These are phyloP conservation scores for Saccharomyces hybrid DNA, from an alignment of 1,139 yeast species.

Conservation along the genomic window DNA sequence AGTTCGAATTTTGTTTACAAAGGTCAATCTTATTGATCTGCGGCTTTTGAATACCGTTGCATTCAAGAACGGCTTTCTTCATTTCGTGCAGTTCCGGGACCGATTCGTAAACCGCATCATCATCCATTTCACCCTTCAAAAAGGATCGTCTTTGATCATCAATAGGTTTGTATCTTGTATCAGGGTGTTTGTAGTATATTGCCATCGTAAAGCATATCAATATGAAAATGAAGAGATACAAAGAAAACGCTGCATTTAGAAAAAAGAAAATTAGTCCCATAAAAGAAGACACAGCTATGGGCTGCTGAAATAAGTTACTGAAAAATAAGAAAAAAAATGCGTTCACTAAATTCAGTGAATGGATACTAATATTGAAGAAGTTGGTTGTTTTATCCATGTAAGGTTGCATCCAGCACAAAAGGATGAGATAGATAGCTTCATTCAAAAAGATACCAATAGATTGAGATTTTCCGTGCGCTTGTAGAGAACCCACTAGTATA, in stretches of 20 bases:
- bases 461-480: constrained; percentile 69
- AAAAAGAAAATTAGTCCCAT: constrained; percentile 92
- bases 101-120: constrained; percentile 34
- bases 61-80: constrained; percentile 82
- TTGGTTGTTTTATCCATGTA: constrained; percentile 93
- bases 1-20: background rate
- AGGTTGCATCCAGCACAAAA: constrained; percentile 68
- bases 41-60: constrained; percentile 39
- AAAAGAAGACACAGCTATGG: constrained; percentile 79
- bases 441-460: constrained; percentile 70
- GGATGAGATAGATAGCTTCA: constrained; percentile 61
- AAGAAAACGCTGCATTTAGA: constrained; percentile 81
- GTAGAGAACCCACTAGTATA: constrained; percentile 79
- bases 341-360: constrained; percentile 71
- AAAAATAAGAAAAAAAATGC: constrained; percentile 83
- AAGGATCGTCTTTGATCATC: constrained; percentile 93
- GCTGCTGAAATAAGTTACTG: constrained; percentile 76
- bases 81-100: constrained; percentile 69
- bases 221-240: constrained; percentile 73
- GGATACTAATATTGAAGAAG: constrained; percentile 79
- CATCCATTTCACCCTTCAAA: constrained; percentile 36
- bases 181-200: constrained; percentile 82
- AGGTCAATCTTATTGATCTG: background rate
- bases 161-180: constrained; percentile 92
- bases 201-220: constrained; percentile 83